Evolutionary conservation across 495 filamentous ascomycete species (phyloP), one percentile per base, ranked within the genome.

Genomic region (Daldinia childiae): DNA sequence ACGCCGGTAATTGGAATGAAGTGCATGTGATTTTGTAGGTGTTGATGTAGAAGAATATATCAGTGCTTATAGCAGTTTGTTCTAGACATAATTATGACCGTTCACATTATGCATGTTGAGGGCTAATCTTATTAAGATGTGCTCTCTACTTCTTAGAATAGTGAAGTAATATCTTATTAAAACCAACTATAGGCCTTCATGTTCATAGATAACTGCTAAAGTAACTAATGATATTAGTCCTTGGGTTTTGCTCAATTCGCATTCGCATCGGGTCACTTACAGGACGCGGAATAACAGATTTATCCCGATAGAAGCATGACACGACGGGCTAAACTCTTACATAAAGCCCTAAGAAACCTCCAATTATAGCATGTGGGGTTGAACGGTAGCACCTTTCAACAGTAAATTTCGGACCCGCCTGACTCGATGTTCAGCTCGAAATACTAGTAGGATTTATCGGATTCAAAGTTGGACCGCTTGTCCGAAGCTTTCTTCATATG

Each of bases 21-120:
- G 50, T 54, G 9, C 12, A 54, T 21, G n/a, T 48, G 27, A 27
- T 24, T 29, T 34, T 50, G 48, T 48, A 58, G 27, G 26, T 38
- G 36, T 50, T 58, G 17, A 27, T 26, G n/a, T 65, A 65, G 62
- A 58, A 38, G 39, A 65, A 65, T 27, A 54, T 30, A 8, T 52
- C 14, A 27, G 11, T 52, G 50, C 50, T 27, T 29, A 1, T 29
- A 30, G 21, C 14, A 52, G 24, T 15, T 15, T 27, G 24, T 29
- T 4, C 50, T 50, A 27, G 6, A 52, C 1, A 12, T 14, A 52
- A 48, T 19, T 19, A 19, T 48, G 8, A 6, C 17, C 17, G 6
- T 21, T 19, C 1, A 48, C n/a, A 48, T 48, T 9, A 4, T 24
- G 21, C n/a, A 21, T 48, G 9, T 4, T 48, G 11, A 11, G 1